Conservation (phyloP, 2,329 filamentous ascomycete species). For the Lecanicillium sp. region DNA sequence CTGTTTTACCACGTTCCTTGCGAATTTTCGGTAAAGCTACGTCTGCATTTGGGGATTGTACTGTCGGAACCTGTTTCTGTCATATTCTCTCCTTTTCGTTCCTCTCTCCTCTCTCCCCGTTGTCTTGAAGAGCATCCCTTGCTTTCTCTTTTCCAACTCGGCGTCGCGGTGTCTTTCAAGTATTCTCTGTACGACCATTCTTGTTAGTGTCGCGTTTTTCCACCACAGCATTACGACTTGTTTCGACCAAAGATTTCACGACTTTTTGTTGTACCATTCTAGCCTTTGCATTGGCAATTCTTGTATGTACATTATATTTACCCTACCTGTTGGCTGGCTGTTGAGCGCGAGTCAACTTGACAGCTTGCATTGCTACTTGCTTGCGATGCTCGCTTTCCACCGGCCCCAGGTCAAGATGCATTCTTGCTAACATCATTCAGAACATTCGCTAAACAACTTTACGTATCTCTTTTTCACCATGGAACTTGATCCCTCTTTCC, state of each 20-base stretch:
- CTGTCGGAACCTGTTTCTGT: conserved; percentile 22
- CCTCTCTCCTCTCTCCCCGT: conserved; percentile 18
- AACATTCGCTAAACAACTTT: too few relatives aligned
- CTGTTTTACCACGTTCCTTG: conserved; percentile 35
- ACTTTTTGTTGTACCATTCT: too few relatives aligned
- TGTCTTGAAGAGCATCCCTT: conserved; percentile 11
- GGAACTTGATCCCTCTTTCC: conserved; percentile 29
- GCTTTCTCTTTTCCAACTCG: conserved; percentile 11
- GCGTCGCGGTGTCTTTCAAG: conserved; percentile 13
- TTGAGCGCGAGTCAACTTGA: too few relatives aligned
- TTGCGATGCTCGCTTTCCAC: not conserved
- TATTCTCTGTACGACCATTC: conserved; percentile 13
- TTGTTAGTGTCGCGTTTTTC: conserved; percentile 11
- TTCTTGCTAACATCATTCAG: conserved; percentile 14
- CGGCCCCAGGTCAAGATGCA: not conserved
- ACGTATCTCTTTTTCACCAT: too few relatives aligned
- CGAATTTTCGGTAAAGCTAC: conserved; percentile 34
- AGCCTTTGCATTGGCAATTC: too few relatives aligned
- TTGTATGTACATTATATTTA: too few relatives aligned
- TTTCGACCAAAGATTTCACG: conserved; percentile 11
- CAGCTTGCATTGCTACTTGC: too few relatives aligned
- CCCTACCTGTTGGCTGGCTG: too few relatives aligned
- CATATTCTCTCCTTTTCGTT: too few relatives aligned
- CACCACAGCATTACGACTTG: conserved; percentile 9
- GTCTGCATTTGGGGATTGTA: conserved; percentile 23